phyloP scores from a whole-genome alignment of 1,139 yeast species.

The Suhomyces panamericanus region DNA sequence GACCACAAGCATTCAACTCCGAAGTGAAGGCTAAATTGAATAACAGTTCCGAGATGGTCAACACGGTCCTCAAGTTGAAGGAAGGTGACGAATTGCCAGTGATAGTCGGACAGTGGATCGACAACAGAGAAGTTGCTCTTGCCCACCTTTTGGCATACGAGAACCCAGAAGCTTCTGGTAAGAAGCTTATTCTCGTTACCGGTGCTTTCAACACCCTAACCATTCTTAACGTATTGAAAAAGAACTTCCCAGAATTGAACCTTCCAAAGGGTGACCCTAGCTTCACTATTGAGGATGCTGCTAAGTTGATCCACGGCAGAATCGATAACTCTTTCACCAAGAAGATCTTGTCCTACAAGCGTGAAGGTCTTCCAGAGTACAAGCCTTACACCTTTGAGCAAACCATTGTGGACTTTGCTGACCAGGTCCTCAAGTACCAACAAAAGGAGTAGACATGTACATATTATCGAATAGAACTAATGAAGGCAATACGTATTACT shows the following conservation, averaged over 20 bases:
- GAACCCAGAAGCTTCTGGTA: background rate
- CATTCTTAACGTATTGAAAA: conserved; percentile 17
- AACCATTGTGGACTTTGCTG: too few relatives aligned
- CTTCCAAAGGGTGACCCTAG: conserved; percentile 30
- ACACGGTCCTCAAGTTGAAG: conserved; percentile 23
- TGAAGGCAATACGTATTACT: too few relatives aligned
- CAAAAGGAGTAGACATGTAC: too few relatives aligned
- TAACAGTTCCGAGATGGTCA: conserved; percentile 36
- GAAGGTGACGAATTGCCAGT: conserved; percentile 22
- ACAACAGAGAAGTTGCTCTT: conserved; percentile 22
- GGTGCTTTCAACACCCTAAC: conserved; percentile 12
- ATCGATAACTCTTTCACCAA: background rate
- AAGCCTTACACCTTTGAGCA: background rate
- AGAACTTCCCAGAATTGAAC: conserved; percentile 16
- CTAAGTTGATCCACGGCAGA: background rate
- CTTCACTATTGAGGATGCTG: conserved; percentile 11
- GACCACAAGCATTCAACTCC: conserved; percentile 27
- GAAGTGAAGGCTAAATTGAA: conserved; percentile 35
- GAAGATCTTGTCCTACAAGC: background rate
- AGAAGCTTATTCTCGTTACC: conserved; percentile 3
- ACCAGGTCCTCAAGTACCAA: too few relatives aligned
- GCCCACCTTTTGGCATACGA: conserved; percentile 33
- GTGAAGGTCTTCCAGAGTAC: background rate
- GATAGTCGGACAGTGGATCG: background rate
- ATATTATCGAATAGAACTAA: too few relatives aligned